Evolutionary conservation across 106 monocot genomes (phyloP).

Genomic region (Dioscorea dumetorum): DNA sequence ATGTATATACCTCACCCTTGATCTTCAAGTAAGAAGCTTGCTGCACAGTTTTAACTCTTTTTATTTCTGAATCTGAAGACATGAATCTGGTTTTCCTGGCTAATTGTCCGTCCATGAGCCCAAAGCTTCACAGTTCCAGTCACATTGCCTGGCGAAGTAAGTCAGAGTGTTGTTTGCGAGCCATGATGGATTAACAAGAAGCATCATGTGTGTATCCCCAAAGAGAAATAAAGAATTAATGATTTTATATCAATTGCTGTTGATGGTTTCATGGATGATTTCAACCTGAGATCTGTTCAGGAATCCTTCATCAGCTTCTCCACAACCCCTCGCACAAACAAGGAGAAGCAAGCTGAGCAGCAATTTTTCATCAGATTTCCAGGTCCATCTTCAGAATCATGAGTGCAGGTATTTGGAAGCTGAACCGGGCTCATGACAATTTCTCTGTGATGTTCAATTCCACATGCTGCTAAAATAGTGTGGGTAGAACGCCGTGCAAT

Average conservation of each 20-base stretch:
- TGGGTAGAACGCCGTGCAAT: conserved; percentile 44
- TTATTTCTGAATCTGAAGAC: no score
- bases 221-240: not conserved
- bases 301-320: conserved; percentile 4
- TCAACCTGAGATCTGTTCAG: not conserved
- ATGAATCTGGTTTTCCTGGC: no score
- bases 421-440: conserved; percentile 22
- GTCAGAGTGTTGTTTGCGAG: not conserved
- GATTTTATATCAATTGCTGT: not conserved
- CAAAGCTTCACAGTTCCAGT: no score
- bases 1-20: no score
- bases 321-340: conserved; percentile 29
- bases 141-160: not conserved
- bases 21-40: no score
- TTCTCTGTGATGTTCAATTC: conserved; percentile 30
- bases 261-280: not conserved
- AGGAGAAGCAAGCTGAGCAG: conserved; percentile 47
- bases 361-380: conserved; percentile 22
- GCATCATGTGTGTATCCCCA: not conserved
- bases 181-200: not conserved
- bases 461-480: conserved; percentile 54
- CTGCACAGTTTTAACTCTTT: no score
- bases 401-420: conserved; percentile 27
- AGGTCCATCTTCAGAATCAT: conserved; percentile 17
- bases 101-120: no score